phyloP scores from a whole-genome alignment of 257 asterid species.

The Nicotiana paniculata region DNA sequence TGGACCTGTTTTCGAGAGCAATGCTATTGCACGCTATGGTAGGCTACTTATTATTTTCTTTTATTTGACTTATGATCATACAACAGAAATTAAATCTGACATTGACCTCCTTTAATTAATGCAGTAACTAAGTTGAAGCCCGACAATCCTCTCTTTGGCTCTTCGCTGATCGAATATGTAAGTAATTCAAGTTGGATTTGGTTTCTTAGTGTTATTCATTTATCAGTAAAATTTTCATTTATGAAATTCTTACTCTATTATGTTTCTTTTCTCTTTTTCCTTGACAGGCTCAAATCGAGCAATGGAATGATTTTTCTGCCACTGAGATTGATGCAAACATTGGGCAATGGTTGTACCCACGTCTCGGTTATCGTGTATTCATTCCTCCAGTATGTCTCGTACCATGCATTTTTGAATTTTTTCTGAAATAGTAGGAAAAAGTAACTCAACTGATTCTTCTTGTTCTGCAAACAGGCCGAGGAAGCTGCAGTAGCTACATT shows the following conservation, averaged over 20 bases:
- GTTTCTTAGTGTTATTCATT: background rate
- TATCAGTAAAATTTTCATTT: background rate
- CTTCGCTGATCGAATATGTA: constrained; percentile 66
- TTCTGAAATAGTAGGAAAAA: background rate
- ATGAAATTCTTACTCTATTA: background rate
- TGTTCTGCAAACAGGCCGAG: constrained; percentile 45
- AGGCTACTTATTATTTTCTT: background rate
- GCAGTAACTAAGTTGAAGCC: constrained; percentile 57
- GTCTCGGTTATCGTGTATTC: constrained; percentile 38
- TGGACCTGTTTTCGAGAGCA: constrained; percentile 78
- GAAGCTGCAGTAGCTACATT: constrained; percentile 52
- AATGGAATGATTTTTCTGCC: constrained; percentile 71
- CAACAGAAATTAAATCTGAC: background rate
- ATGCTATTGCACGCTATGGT: constrained; percentile 94
- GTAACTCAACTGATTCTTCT: background rate
- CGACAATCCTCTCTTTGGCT: constrained; percentile 49
- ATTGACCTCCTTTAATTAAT: background rate
- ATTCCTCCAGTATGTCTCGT: constrained; percentile 47
- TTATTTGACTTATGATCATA: background rate
- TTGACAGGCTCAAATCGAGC: constrained; percentile 60
- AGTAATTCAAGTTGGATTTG: constrained; percentile 14
- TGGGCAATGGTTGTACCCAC: constrained; percentile 57
- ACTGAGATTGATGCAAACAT: constrained; percentile 30
- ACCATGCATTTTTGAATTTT: background rate
- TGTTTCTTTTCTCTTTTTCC: background rate